These are phyloP conservation scores for Multifurca ochricompacta DNA, from an alignment of 768 basidiomycete species.

Conservation along the genomic window DNA sequence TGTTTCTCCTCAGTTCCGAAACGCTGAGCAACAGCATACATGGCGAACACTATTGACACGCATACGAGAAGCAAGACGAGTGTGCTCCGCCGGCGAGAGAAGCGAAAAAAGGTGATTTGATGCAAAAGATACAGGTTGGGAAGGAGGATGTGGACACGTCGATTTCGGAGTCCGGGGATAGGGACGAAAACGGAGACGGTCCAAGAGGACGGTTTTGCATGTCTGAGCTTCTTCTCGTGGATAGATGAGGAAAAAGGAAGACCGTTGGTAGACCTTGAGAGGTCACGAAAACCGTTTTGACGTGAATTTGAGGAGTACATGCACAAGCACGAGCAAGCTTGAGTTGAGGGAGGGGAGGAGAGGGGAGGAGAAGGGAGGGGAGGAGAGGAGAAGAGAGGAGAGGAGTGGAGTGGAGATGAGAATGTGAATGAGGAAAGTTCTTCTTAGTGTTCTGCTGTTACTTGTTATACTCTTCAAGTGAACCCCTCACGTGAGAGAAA, in stretches of 20 bases:
- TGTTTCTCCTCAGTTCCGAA: slow-evolving; percentile 55
- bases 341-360: no score
- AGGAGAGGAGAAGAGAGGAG: no score
- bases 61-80: slow-evolving; percentile 43
- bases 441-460: no score
- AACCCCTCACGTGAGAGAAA: no score
- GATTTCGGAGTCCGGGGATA: slow-evolving; percentile 51
- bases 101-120: slow-evolving; percentile 45
- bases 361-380: no score
- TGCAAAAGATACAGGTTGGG: slow-evolving; percentile 57
- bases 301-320: slow-evolving; percentile 41
- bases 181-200: slow-evolving; percentile 50
- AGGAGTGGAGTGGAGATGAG: no score
- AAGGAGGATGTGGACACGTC: slow-evolving; percentile 47
- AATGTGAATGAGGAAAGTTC: no score
- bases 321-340: slow-evolving; percentile 19
- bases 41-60: slow-evolving; percentile 40
- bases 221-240: slow-evolving; percentile 56
- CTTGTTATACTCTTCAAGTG: no score
- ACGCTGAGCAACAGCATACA: slow-evolving; percentile 54
- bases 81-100: slow-evolving; percentile 52
- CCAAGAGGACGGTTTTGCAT: slow-evolving; percentile 42
- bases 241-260: slow-evolving; percentile 51
- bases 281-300: slow-evolving; percentile 42
- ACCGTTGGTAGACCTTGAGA: slow-evolving; percentile 34